These are phyloP conservation scores for Colletotrichum tanaceti DNA, from an alignment of 2,329 filamentous ascomycete species.

Conservation along the genomic window DNA sequence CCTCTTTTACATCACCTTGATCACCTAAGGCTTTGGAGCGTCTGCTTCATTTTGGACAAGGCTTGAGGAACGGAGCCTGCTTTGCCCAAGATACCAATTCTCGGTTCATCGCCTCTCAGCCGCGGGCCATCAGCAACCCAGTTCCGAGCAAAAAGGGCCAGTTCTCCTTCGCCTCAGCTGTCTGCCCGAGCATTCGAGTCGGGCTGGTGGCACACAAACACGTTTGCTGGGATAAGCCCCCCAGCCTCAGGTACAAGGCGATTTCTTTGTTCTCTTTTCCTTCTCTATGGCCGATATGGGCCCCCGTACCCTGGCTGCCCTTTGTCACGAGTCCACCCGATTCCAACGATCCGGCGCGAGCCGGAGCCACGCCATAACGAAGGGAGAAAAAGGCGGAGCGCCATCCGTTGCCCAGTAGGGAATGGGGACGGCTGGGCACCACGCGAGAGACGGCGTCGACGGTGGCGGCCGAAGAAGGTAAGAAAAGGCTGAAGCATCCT, in stretches of 20 bases:
- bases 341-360: constrained; percentile 26
- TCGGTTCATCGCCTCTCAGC: constrained; percentile 14
- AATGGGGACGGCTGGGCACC: not conserved
- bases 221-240: not conserved
- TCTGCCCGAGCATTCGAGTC: constrained; percentile 8
- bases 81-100: not conserved
- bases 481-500: not conserved
- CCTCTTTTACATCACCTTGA: too few relatives aligned
- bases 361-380: constrained; percentile 29
- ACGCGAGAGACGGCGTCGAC: constrained; percentile 1
- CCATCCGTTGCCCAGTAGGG: constrained; percentile 4
- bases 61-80: not conserved
- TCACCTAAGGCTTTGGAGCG: not conserved
- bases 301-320: constrained; percentile 14
- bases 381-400: constrained; percentile 1
- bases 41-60: not conserved
- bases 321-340: constrained; percentile 34
- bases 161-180: constrained; percentile 3
- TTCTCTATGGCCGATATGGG: constrained; percentile 10
- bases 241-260: constrained; percentile 13
- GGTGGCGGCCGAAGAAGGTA: not conserved
- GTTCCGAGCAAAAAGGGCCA: constrained; percentile 7
- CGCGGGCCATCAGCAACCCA: constrained; percentile 1
- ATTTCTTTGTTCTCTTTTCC: constrained; percentile 26
- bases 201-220: constrained; percentile 18